These are phyloP conservation scores for Didymella exigua DNA, from an alignment of 2,329 filamentous ascomycete genomes.

Conservation along the genomic window DNA sequence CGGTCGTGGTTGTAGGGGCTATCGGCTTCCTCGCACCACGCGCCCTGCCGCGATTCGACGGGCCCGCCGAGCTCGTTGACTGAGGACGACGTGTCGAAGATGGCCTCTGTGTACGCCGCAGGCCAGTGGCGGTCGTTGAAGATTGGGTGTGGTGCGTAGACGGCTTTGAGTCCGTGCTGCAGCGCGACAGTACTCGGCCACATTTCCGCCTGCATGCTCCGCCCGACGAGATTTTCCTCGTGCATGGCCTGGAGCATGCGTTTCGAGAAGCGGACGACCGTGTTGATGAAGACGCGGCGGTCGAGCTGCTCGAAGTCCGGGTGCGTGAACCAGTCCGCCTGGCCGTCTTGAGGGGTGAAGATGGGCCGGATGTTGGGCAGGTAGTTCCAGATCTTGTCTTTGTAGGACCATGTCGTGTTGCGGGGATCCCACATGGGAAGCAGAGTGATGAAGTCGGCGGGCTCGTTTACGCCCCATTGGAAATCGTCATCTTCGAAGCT, in stretches of 20 bases:
- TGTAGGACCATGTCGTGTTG: slow-evolving; percentile 75
- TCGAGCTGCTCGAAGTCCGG: slow-evolving; percentile 58
- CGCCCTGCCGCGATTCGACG: slow-evolving; percentile 64
- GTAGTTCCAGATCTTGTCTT: slow-evolving; percentile 58
- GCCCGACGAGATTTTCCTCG: slow-evolving; percentile 82
- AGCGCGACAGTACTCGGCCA: slow-evolving; percentile 87
- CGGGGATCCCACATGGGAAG: slow-evolving; percentile 92
- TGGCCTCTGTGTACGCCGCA: slow-evolving; percentile 72
- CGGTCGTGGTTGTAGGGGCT: slow-evolving; percentile 63
- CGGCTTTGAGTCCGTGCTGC: slow-evolving; percentile 91
- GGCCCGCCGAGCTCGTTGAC: slow-evolving; percentile 48
- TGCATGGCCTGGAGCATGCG: slow-evolving; percentile 87
- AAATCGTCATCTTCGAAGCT: slow-evolving; percentile 80
- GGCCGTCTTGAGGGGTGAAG: slow-evolving; percentile 81
- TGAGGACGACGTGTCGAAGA: slow-evolving; percentile 68
- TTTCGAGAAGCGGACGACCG: slow-evolving; percentile 80
- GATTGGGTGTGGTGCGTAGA: slow-evolving; percentile 86
- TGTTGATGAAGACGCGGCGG: slow-evolving; percentile 86
- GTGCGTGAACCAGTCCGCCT: slow-evolving; percentile 60
- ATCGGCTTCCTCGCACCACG: slow-evolving; percentile 53
- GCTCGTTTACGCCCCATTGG: slow-evolving; percentile 85
- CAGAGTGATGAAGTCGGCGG: slow-evolving; percentile 89
- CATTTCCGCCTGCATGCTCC: slow-evolving; percentile 96
- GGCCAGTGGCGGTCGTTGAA: slow-evolving; percentile 91
- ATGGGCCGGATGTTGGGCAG: slow-evolving; percentile 69